Conservation (phyloP, 2,329 filamentous ascomycete species). For the Apiospora arundinis region DNA sequence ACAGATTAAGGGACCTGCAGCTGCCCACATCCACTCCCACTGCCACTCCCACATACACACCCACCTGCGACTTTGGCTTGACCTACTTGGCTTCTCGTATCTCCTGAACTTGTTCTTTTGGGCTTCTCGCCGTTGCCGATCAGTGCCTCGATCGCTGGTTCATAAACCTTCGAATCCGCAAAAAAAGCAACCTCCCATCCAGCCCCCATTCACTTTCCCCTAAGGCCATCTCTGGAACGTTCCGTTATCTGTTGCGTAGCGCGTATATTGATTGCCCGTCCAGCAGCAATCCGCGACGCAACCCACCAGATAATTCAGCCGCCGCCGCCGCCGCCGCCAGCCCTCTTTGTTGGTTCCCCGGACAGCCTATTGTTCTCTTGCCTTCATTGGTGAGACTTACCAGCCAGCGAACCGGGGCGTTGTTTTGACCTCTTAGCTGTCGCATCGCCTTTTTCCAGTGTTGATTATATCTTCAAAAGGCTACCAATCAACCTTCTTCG, state of each 20-base stretch:
- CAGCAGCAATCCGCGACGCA: background rate
- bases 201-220: too few species aligned
- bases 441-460: background rate
- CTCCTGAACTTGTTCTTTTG: background rate
- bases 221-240: background rate
- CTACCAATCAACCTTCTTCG: background rate
- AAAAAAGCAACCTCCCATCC: background rate
- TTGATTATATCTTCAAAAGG: background rate
- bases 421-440: background rate
- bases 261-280: background rate
- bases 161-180: background rate
- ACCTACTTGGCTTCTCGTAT: background rate
- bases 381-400: constrained; percentile 4
- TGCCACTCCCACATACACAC: background rate
- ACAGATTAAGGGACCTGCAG: background rate
- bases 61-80: constrained; percentile 13
- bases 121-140: background rate
- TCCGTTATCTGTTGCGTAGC: background rate
- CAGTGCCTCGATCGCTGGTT: background rate
- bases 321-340: background rate
- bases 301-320: constrained; percentile 5
- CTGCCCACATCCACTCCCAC: background rate
- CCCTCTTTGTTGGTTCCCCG: constrained; percentile 6
- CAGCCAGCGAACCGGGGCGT: background rate
- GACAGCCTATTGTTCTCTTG: background rate